phyloP scores from a whole-genome alignment of 1,139 yeast genomes.

The Geotrichum histeridarum region DNA sequence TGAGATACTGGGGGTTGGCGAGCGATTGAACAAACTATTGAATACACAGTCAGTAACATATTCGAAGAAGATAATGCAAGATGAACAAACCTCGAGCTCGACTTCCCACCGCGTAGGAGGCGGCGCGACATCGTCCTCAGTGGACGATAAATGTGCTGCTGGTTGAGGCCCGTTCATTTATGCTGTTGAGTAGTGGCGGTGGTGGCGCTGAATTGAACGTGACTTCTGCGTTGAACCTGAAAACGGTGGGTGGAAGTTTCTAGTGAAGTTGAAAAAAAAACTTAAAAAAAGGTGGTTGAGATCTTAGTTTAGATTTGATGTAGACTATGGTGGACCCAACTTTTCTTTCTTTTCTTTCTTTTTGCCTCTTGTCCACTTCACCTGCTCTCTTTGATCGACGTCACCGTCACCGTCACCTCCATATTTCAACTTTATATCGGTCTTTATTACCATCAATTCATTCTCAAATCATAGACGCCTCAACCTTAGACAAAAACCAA shows the following conservation, averaged over 20 bases:
- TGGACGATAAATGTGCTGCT: background rate
- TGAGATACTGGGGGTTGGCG: conserved; percentile 69
- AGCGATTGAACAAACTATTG: conserved; percentile 69
- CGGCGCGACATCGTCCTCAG: conserved; percentile 23
- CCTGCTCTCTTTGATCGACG: background rate
- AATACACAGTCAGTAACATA: conserved; percentile 13
- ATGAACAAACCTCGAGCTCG: conserved; percentile 53
- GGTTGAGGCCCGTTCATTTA: background rate
- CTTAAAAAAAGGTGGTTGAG: too few species aligned
- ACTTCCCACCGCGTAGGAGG: conserved; percentile 77
- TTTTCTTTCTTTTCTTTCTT: background rate
- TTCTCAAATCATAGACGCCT: too few species aligned
- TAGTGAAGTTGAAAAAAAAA: too few species aligned
- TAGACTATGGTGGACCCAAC: too few species aligned
- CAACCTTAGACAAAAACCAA: background rate
- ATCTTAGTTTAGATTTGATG: too few species aligned
- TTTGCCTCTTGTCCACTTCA: background rate
- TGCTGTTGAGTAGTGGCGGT: background rate
- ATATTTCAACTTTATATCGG: too few species aligned
- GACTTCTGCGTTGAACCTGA: too few species aligned
- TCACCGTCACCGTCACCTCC: too few species aligned
- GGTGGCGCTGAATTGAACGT: too few species aligned
- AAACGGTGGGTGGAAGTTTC: too few species aligned
- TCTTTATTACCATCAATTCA: too few species aligned
- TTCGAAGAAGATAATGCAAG: background rate